phyloP scores from a whole-genome alignment of 2,329 filamentous ascomycete genomes.

The Colletotrichum kahawae region DNA sequence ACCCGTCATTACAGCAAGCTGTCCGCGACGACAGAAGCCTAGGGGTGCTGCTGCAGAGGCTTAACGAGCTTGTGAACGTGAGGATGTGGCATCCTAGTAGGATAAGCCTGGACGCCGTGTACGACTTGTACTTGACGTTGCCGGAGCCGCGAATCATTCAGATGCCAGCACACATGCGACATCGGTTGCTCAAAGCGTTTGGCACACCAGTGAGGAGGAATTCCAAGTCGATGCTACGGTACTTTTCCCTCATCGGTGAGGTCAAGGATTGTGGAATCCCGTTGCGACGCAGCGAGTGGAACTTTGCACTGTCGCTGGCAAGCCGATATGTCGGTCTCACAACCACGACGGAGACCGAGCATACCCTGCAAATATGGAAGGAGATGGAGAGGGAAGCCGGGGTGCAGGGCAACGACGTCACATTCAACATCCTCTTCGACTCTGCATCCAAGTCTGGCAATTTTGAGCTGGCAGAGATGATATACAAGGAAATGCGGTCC shows the following conservation, averaged over 20 bases:
- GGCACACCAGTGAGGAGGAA: conserved; percentile 65
- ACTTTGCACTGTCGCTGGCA: conserved; percentile 79
- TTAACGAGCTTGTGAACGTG: conserved; percentile 45
- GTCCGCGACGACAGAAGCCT: conserved; percentile 38
- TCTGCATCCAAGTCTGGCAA: conserved; percentile 86
- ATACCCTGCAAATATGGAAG: conserved; percentile 79
- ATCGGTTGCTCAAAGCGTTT: conserved; percentile 70
- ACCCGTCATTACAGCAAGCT: conserved; percentile 48
- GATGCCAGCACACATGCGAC: conserved; percentile 58
- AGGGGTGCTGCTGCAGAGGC: conserved; percentile 38
- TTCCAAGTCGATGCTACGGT: conserved; percentile 74
- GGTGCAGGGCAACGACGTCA: conserved; percentile 73
- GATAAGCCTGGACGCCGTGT: conserved; percentile 49
- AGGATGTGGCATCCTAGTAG: conserved; percentile 47
- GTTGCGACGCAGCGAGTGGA: conserved; percentile 77
- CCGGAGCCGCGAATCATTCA: conserved; percentile 58
- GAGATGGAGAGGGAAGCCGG: conserved; percentile 83
- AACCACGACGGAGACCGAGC: conserved; percentile 65
- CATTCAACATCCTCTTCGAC: conserved; percentile 93
- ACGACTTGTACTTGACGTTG: conserved; percentile 52
- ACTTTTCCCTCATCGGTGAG: conserved; percentile 83
- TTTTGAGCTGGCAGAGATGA: conserved; percentile 81
- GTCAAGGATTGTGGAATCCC: conserved; percentile 76
- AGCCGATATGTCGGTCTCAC: conserved; percentile 70
- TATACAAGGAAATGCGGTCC: conserved; percentile 79